A percentile compares a stretch with the other conserved stretches of the same genome.
phyloP scores from a whole-genome alignment of 2,329 filamentous ascomycete genomes.

The Nigrograna mackinnonii region DNA sequence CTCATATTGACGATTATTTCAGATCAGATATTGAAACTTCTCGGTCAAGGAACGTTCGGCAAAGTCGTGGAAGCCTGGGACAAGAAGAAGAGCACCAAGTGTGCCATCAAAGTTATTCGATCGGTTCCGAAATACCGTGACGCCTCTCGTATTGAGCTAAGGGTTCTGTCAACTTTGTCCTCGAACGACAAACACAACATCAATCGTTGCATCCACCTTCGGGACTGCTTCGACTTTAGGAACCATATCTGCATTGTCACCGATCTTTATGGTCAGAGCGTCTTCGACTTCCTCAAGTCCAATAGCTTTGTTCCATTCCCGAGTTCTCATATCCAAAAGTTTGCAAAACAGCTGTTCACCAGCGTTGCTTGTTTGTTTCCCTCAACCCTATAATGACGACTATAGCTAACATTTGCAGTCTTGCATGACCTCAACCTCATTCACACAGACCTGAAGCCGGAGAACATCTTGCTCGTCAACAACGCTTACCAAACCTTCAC shows the following conservation, averaged over 20 bases:
- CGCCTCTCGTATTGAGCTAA: conserved; percentile 89
- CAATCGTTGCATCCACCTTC: conserved; percentile 94
- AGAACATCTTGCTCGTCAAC: conserved; percentile 69
- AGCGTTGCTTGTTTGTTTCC: conserved; percentile 86
- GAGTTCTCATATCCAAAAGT: conserved; percentile 97
- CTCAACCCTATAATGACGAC: conserved; percentile 1
- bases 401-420: conserved; percentile 57
- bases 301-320: conserved; percentile 96
- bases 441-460: conserved; percentile 77
- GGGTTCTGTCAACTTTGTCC: conserved; percentile 88
- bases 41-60: conserved; percentile 96
- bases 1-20: conserved; percentile 17
- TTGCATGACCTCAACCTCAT: conserved; percentile 96
- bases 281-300: conserved; percentile 96
- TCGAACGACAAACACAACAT: conserved; percentile 90
- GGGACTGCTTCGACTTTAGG: conserved; percentile 95
- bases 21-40: conserved; percentile 88
- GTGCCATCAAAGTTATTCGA: conserved; percentile 97
- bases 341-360: conserved; percentile 94
- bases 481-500: conserved; percentile 70
- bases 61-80: conserved; percentile 96
- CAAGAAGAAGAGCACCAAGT: conserved; percentile 73
- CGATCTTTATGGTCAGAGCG: conserved; percentile 84
- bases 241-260: conserved; percentile 92
- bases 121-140: conserved; percentile 98